Evolutionary conservation across 768 basidiomycete species (phyloP), one percentile per base, ranked within the genome.

Genomic region (Suillus brevipes): DNA sequence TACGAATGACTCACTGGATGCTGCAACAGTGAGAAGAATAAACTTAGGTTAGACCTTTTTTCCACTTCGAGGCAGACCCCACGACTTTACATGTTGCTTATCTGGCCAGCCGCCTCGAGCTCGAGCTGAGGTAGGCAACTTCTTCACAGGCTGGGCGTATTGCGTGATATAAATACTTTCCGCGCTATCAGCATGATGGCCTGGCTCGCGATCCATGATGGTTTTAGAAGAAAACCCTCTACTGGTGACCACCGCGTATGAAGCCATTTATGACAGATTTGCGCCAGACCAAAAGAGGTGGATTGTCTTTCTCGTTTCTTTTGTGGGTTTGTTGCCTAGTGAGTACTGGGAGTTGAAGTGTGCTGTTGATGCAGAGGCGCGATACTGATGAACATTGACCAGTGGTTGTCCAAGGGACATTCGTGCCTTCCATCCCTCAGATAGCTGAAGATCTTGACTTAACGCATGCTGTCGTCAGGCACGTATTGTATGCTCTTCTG

Each of bases 361-460:
- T 7, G 47, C 55, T 16, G 20, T 34, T 28, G 55, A 28, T 2
- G 25, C 25, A 25, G 25, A 52, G 8, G 25, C 50, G 9, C 18
- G 4, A 37, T 18, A 63, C 47, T 36, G 13, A 52, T 7, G 31
- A 6, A 3, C 6, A 4, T 53, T 9, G n/a, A 2, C 42, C 43
- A 91, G 89, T 88, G n/a, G 85, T 91, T 65, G 85, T 88, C 0
- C 80, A 84, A 10, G 87, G 84, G 0, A 83, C 85, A 0, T 90
- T 92, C 71, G 80, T 89, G 0, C 90, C 90, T 0, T 84, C 86
- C 0, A 88, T 92, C 59, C 88, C 89, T 0, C 81, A 87, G 55
- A 85, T 92, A 64, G 85, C 89, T 4, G 73, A 74, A 31, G 89
- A 92, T 65, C 71, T 92, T 7, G 59, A 82, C n/a, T 80, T 87